Conservation (phyloP, 768 basidiomycete genomes). For the Rhodocollybia butyracea region DNA sequence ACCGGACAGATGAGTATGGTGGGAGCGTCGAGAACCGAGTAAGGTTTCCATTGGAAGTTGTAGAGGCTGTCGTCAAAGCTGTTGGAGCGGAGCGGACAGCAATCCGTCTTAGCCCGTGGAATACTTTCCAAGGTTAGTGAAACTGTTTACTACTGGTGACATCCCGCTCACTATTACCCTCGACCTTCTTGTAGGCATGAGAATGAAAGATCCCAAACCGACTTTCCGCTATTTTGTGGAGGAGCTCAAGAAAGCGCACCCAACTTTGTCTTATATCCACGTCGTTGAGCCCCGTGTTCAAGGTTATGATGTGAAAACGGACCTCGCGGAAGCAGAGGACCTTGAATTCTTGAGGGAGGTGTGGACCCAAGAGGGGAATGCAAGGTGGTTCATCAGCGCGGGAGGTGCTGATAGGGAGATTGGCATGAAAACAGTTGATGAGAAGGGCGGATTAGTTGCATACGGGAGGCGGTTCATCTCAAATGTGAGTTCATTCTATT, state of each 20-base stretch:
- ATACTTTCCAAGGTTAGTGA: slow-evolving; percentile 31
- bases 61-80: slow-evolving; percentile 45
- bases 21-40: slow-evolving; percentile 60
- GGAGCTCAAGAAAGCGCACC: slow-evolving; percentile 22
- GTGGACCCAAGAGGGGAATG: background rate
- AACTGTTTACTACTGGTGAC: slow-evolving; percentile 7
- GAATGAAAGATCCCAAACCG: slow-evolving; percentile 47
- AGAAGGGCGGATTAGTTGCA: slow-evolving; percentile 14
- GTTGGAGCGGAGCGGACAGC: slow-evolving; percentile 54
- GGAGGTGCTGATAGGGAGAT: background rate
- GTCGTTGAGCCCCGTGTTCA: slow-evolving; percentile 36
- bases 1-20: slow-evolving; percentile 64
- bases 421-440: background rate
- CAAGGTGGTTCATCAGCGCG: background rate
- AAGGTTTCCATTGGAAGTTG: slow-evolving; percentile 53
- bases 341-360: no score
- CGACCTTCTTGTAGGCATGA: slow-evolving; percentile 33
- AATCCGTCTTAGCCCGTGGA: slow-evolving; percentile 60
- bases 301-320: no score
- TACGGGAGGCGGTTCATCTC: slow-evolving; percentile 31
- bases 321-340: no score
- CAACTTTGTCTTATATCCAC: slow-evolving; percentile 42
- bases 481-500: slow-evolving; percentile 28
- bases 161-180: slow-evolving; percentile 15
- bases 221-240: slow-evolving; percentile 28